Evolutionary conservation across 1,284 basidiomycete genomes (phyloP), one percentile per base, ranked within the genome.

Genomic region (Vanrija pseudolonga): DNA sequence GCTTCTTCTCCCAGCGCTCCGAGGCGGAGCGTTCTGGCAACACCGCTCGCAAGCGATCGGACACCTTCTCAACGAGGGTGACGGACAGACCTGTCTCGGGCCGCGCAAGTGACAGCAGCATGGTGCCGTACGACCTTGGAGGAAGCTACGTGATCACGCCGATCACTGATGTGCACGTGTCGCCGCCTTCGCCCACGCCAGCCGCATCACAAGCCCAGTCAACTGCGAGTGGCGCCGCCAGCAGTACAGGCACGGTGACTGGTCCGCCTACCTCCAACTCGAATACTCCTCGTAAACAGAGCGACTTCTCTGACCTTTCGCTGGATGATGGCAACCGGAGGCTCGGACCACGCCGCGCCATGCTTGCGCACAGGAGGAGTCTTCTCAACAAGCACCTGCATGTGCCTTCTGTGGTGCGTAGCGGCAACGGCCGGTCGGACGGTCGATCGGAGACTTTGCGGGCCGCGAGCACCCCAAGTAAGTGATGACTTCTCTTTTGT

Each of bases 1-100:
- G 83, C 6, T 97, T 89, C 87, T 88, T 82, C 63, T 76, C 78
- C 7, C 42, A 48, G 26, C 56, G 56, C 2, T 53, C 56, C 2
- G 56, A 57, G 24, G 32, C 48, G 19, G 14, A 38, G 38, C 47
- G 71, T 60, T 17, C 48, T 32, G 32, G 32, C 9, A 32, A 32
- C 32, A 32, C 32, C 12, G 19, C n/a, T 20, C 39, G 39, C 39
- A 20, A n/a, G 15, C 39, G 69, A 42, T 65, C 64, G 20, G 65
- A 70, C 9, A 66, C 42, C 22, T 23, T 26, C 17, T 44, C 42
- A 15, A 23, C 42, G 7, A 18, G 51, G 17, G 48, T 55, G 17
- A 28, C 55, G 9, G 18, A 8, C 50, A 51, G 22, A 53, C 55
- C 18, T 26, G 20, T 28, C 50, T 18, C n/a, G 6, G 23, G 22